Percentiles rank a stretch among this genome's conserved stretches.
These are phyloP conservation scores for Septoria petroselini DNA, from an alignment of 2,329 filamentous ascomycete genomes.

Conservation along the genomic window DNA sequence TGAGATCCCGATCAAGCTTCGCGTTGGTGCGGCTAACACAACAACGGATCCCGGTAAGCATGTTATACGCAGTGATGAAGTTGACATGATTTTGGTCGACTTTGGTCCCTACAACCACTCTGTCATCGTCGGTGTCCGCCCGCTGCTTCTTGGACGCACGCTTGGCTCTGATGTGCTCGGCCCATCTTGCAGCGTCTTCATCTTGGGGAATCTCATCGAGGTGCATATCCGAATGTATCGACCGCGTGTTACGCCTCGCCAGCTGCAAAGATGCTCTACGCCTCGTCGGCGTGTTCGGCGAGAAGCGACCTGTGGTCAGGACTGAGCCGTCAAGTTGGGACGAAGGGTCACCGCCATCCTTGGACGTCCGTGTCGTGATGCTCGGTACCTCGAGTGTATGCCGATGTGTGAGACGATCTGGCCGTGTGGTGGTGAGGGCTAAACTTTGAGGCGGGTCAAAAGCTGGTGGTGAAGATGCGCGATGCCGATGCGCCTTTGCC, in stretches of 20 bases:
- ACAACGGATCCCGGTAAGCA: constrained; percentile 97
- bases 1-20: constrained; percentile 87
- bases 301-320: constrained; percentile 74
- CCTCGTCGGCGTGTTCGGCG: constrained; percentile 61
- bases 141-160: constrained; percentile 79
- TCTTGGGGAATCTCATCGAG: constrained; percentile 81
- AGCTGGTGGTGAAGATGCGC: constrained; percentile 40
- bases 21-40: constrained; percentile 95
- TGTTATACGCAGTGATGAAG: constrained; percentile 98
- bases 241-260: constrained; percentile 75
- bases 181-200: constrained; percentile 87
- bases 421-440: constrained; percentile 52
- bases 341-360: constrained; percentile 56
- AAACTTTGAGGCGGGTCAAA: constrained; percentile 48
- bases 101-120: constrained; percentile 90
- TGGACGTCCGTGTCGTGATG: constrained; percentile 64
- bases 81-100: constrained; percentile 92
- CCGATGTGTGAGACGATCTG: constrained; percentile 67
- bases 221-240: constrained; percentile 77
- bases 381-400: constrained; percentile 87
- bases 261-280: constrained; percentile 82
- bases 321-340: constrained; percentile 53
- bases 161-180: constrained; percentile 89
- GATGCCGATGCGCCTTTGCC: constrained; percentile 26
- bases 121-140: constrained; percentile 86